Evolutionary conservation across 352 stramenopile species (phyloP).

Genomic region (Phytophthora aleatoria): DNA sequence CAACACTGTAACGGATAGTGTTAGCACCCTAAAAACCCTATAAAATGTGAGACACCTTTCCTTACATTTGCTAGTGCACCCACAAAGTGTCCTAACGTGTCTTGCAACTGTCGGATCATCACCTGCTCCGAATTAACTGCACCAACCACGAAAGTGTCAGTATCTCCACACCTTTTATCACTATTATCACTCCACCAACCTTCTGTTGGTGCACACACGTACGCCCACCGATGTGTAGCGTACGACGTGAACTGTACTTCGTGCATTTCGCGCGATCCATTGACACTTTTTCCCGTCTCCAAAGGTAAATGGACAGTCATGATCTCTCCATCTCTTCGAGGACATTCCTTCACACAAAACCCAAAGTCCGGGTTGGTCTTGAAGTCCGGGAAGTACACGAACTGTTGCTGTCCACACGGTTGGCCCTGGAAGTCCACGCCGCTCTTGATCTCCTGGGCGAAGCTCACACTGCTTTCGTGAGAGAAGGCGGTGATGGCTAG

Average conservation of each 20-base stretch:
- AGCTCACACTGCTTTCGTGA: slow-evolving; percentile 64
- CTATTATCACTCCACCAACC: slow-evolving; percentile 31
- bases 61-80: slow-evolving; percentile 71
- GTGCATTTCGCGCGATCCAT: slow-evolving; percentile 40
- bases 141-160: slow-evolving; percentile 1
- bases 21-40: neutral
- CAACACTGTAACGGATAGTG: slow-evolving; percentile 50
- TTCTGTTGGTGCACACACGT: slow-evolving; percentile 65
- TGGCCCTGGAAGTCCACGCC: slow-evolving; percentile 78
- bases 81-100: slow-evolving; percentile 77
- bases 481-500: slow-evolving; percentile 72
- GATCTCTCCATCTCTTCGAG: slow-evolving; percentile 38
- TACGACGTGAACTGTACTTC: slow-evolving; percentile 70
- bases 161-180: neutral
- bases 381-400: slow-evolving; percentile 82
- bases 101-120: slow-evolving; percentile 75
- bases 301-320: slow-evolving; percentile 65
- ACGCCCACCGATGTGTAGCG: slow-evolving; percentile 65
- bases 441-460: slow-evolving; percentile 80
- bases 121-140: slow-evolving; percentile 54
- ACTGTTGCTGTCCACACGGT: slow-evolving; percentile 48
- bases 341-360: slow-evolving; percentile 71
- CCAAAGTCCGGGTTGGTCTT: slow-evolving; percentile 77
- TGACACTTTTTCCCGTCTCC: slow-evolving; percentile 29
- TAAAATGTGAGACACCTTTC: neutral